Conservation (phyloP, 2,329 filamentous ascomycete species). For the Penicillium sp. region DNA sequence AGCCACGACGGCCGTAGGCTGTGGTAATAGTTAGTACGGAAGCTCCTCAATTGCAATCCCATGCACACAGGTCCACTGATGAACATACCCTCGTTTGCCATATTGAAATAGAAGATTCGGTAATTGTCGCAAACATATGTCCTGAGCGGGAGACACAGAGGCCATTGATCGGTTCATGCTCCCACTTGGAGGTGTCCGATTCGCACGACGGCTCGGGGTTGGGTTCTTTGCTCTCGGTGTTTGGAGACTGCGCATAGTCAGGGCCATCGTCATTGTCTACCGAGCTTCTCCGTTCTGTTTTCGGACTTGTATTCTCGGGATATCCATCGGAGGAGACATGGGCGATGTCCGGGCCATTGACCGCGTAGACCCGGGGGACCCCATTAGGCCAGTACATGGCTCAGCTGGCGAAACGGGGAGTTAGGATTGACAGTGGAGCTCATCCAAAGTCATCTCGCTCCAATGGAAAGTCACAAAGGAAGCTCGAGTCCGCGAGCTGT, state of each 20-base stretch:
- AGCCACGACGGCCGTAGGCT: constrained; percentile 87
- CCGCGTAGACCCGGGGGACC: constrained; percentile 49
- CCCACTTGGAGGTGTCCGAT: constrained; percentile 37
- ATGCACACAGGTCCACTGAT: neutral
- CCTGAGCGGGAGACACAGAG: constrained; percentile 76
- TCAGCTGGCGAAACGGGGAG: constrained; percentile 28
- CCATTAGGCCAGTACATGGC: constrained; percentile 53
- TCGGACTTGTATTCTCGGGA: constrained; percentile 15
- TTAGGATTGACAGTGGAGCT: constrained; percentile 28
- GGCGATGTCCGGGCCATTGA: constrained; percentile 45
- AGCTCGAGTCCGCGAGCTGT: neutral
- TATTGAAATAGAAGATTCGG: constrained; percentile 77
- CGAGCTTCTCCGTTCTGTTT: constrained; percentile 24
- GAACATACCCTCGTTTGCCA: constrained; percentile 86
- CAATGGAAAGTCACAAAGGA: neutral
- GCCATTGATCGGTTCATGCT: constrained; percentile 67
- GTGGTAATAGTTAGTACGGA: constrained; percentile 24
- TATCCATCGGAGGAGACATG: constrained; percentile 27
- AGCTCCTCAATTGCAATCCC: constrained; percentile 9
- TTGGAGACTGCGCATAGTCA: neutral
- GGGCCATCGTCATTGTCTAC: constrained; percentile 24
- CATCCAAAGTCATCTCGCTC: constrained; percentile 41
- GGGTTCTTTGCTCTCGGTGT: constrained; percentile 1
- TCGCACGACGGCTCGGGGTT: constrained; percentile 24
- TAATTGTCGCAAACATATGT: constrained; percentile 84